These are phyloP conservation scores for Pythium volutum DNA, from an alignment of 352 stramenopile genomes.

Conservation along the genomic window DNA sequence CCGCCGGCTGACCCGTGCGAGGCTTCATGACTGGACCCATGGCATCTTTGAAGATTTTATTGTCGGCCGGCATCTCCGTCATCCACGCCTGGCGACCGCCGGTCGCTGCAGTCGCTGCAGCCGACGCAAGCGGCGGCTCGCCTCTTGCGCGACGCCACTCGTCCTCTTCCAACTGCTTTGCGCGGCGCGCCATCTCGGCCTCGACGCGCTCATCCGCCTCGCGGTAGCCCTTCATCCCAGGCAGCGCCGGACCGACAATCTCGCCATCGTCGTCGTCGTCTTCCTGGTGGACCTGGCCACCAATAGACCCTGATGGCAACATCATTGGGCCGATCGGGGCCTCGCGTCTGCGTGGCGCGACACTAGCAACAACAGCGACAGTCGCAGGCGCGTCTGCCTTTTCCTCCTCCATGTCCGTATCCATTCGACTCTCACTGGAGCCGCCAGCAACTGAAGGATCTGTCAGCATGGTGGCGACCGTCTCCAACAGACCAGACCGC, in stretches of 20 bases:
- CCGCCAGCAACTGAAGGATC: background rate
- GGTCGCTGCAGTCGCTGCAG: background rate
- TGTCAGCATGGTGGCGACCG: constrained; percentile 48
- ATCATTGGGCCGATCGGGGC: constrained; percentile 55
- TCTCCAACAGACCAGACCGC: constrained; percentile 38
- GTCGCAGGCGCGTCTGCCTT: constrained; percentile 3
- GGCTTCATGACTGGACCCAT: constrained; percentile 55
- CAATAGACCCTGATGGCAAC: constrained; percentile 25
- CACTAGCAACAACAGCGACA: too few species aligned
- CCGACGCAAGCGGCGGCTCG: background rate
- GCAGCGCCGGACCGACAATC: constrained; percentile 64
- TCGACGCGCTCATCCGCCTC: constrained; percentile 65
- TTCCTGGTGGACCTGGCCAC: background rate
- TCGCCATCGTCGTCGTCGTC: constrained; percentile 46
- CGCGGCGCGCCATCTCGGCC: constrained; percentile 62
- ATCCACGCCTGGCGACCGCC: constrained; percentile 72
- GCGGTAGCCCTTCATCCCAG: constrained; percentile 77
- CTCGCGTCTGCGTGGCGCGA: constrained; percentile 19
- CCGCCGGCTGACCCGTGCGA: constrained; percentile 45
- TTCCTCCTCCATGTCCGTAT: background rate
- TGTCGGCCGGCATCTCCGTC: constrained; percentile 79
- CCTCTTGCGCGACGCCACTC: constrained; percentile 53
- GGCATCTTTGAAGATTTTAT: constrained; percentile 62
- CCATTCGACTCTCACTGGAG: background rate
- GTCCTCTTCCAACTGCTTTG: constrained; percentile 55